Base-by-base conservation (phyloP, 257 asterid genomes). In the Solanum rostratum region DNA sequence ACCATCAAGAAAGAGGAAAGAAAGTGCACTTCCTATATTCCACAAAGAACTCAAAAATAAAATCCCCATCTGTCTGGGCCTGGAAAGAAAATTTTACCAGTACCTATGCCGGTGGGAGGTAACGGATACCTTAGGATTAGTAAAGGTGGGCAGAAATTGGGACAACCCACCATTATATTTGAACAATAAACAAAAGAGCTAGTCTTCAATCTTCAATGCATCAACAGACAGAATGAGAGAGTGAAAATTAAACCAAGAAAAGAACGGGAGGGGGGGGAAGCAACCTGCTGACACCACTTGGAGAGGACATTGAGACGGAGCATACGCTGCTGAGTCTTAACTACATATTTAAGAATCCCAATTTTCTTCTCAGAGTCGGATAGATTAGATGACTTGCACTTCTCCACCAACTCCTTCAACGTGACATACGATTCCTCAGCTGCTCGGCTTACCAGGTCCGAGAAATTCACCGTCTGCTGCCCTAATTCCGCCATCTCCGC, bases 241-340 rank as follows among this genome's bases (percentile, higher is more conserved):
- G 1, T 9, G 43, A 43, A 10, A 29, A 5, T 69, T 27, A 0
- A 30, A 33, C 39, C 6, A 33, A 33, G 4, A 33, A 33, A 33
- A 5, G 6, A n/a, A n/a, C n/a, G 39, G 39, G 4, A 33, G 37
- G 27, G 13, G n/a, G 53, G 33, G 24, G 46, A 30, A 24, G 10
- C 68, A 65, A 95, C 99, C 99, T 97, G 99, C 88, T 97, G 98
- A 86, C 98, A 94, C 99, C 99, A 97, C 91, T 97, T 97, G 83
- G 99, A 90, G 46, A 97, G 98, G 88, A 97, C 98, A 92, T 94
- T 95, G 86, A 97, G 98, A 41, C 99, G 97, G 63, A 97, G 97
- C 97, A 97, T 91, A 82, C 99, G 95, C 91, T 95, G 99, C 92
- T 95, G 99, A 84, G 99, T 95, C 92, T 91, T 97, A 70, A 93